Percentiles rank a stretch among this genome's conserved stretches.
These are phyloP conservation scores for Acer yangbiense DNA, from an alignment of 345 rosid genomes.

Conservation along the genomic window DNA sequence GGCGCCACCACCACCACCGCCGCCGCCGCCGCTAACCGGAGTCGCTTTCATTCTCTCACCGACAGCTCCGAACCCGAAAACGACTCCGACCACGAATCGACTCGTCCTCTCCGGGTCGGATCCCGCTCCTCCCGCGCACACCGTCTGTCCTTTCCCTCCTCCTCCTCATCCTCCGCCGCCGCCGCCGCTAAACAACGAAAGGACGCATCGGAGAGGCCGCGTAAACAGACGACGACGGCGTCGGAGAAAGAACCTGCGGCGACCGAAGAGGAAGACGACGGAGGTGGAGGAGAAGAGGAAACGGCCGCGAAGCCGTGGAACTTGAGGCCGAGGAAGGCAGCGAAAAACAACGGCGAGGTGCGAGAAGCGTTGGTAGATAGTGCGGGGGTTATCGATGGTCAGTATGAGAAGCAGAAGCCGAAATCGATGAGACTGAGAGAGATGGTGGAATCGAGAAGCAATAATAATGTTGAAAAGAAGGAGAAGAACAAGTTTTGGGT, in stretches of 20 bases:
- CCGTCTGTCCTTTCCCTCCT: conserved; percentile 44
- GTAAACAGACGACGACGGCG: background rate
- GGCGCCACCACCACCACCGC: conserved; percentile 36
- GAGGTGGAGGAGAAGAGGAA: conserved; percentile 39
- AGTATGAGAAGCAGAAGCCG: conserved; percentile 34
- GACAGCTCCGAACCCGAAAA: background rate
- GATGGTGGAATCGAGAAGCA: conserved; percentile 50
- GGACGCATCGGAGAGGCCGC: conserved; percentile 4
- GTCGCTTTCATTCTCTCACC: conserved; percentile 18
- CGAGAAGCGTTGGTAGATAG: conserved; percentile 19
- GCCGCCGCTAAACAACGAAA: background rate
- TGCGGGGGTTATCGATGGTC: conserved; percentile 26
- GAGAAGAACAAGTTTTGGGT: conserved; percentile 75
- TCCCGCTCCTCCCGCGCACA: conserved; percentile 69
- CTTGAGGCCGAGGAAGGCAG: conserved; percentile 65
- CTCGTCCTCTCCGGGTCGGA: conserved; percentile 45
- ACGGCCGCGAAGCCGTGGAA: conserved; percentile 71
- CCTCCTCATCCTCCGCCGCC: conserved; percentile 9
- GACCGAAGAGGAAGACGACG: conserved; percentile 31
- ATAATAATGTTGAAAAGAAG: conserved; percentile 46
- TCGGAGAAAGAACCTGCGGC: conserved; percentile 22
- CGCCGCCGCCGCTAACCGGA: conserved; percentile 21
- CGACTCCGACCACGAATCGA: background rate
- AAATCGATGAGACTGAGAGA: conserved; percentile 73
- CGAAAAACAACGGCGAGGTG: background rate